Evolutionary conservation across 768 basidiomycete species (phyloP), one percentile per base, ranked within the genome.

Genomic region (Xerocomellus amylosporus): DNA sequence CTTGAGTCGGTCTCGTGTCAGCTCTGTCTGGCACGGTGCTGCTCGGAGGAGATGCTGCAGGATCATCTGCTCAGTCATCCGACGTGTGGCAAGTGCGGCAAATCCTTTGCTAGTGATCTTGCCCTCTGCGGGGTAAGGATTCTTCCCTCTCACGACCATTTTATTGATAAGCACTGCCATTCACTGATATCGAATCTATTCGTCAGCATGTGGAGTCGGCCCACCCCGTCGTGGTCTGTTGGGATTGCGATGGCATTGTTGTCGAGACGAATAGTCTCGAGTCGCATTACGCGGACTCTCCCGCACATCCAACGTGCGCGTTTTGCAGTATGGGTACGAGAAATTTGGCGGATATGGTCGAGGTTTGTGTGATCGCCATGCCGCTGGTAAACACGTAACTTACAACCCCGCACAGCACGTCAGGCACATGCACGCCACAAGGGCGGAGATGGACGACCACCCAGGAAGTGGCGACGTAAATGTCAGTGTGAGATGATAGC

Each of bases 231-330:
- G 58, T 70, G 15, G 65, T 67, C 36, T 70, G 67, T 53, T 69
- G 67, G 67, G 67, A 70, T 24, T 69, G 67, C 31, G 64, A 58
- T 34, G 68, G 67, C 5, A 41, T 56, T 2, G 60, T 69, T 5
- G 46, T 69, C 13, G 68, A 65, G 9, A 59, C 44, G 14, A 46
- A 34, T 19, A 51, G 34, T 49, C 58, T 68, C 34, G 62, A 59
- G 15, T 49, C 40, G 24, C 67, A 68, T 41, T 69, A 67, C 13
- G 39, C 59, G 17, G 66, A 63, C 5, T 65, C 59, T 22, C 14
- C 61, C 17, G 48, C 48, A 14, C 67, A 68, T 14, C 63, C 63
- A 14, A 54, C 63, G 12, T 68, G 67, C 43, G 26, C 26, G 2
- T 33, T 53, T 38, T 69, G 67, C 30, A 58, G 59, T 5, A 15